Percentiles rank a stretch among this genome's conserved stretches.
phyloP scores from a whole-genome alignment of 495 filamentous ascomycete genomes.

The Lasiosphaeris hirsuta region DNA sequence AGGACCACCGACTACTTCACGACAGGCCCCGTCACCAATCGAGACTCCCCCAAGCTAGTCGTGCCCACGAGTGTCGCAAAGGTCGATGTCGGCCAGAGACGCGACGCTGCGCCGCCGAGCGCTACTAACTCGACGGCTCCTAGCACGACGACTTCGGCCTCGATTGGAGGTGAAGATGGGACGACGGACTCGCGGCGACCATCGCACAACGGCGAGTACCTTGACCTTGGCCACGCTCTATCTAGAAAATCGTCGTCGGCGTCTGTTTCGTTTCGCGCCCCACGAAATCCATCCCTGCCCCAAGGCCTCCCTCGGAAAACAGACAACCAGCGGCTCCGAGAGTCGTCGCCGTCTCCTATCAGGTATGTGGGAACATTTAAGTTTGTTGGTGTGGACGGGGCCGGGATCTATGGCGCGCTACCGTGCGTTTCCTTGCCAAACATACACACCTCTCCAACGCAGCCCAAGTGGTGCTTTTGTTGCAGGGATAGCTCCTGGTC shows the following conservation, averaged over 20 bases:
- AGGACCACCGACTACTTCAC: conserved; percentile 39
- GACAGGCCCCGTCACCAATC: not conserved
- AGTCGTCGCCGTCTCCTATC: conserved; percentile 45
- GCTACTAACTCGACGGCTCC: conserved; percentile 20
- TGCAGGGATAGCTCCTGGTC: conserved; percentile 11
- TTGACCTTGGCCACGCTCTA: conserved; percentile 10
- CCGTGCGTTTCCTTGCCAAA: not conserved
- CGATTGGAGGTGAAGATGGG: conserved; percentile 17
- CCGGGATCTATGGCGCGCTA: too few relatives aligned
- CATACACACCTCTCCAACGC: conserved; percentile 10
- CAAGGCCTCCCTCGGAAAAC: conserved; percentile 44
- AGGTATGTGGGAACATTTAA: conserved; percentile 35
- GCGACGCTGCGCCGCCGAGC: conserved; percentile 9
- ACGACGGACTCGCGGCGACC: conserved; percentile 19
- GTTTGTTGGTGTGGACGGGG: too few relatives aligned
- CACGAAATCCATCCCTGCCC: conserved; percentile 41
- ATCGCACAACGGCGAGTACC: conserved; percentile 22
- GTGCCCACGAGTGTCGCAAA: conserved; percentile 17
- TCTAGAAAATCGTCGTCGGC: conserved; percentile 44
- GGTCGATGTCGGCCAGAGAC: conserved; percentile 11
- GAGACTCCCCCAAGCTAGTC: not conserved
- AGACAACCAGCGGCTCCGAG: conserved; percentile 37
- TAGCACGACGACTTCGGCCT: conserved; percentile 24
- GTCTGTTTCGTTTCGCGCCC: conserved; percentile 41
- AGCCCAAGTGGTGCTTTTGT: conserved; percentile 23